Evolutionary conservation across 495 filamentous ascomycete genomes (phyloP), one percentile per base, ranked within the genome.

Genomic region (Astrothelium subdiscretum): DNA sequence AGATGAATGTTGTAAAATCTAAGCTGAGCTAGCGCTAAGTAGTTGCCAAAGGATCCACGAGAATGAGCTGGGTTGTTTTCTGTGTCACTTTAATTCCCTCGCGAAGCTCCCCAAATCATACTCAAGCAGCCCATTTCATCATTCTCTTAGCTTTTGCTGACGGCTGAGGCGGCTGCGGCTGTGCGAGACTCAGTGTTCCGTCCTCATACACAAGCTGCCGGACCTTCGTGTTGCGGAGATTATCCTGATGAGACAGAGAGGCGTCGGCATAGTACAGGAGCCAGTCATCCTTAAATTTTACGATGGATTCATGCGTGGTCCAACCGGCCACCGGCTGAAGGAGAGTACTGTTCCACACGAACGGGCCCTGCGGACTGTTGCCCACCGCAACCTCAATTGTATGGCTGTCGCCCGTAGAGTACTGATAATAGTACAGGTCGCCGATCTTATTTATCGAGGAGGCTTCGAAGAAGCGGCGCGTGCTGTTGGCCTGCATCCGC

Each of bases 241-340:
- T 86, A 67, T 83, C 80, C 43, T 85, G 79, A 1, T 85, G 85
- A 8, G 80, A 83, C 27, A 88, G 68, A 69, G 81, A 79, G 66
- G 83, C 82, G 75, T 90, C 87, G 69, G 89, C 87, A 72, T 89
- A 83, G 68, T 89, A 89, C 60, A 90, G 66, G 71, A 78, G 89
- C 87, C 86, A 89, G 59, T 78, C 77, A 3, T 79, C 85, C 73
- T 80, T 66, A 67, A 84, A 87, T 77, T 89, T 85, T 31, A 82
- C 84, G 67, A 90, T 85, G n/a, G 82, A 86, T 73, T 89, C 87
- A 75, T 89, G 86, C 61, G 87, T 90, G 52, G 87, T 90, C 87
- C 87, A 90, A 4, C 87, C 87, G 2, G 86, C 67, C 63, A 89
- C 87, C 1, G 87, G 87, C 77, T 90, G 86, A 59, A 90, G 71